Evolutionary conservation across 805 yeast genomes (phyloP).

Genomic region (Saccharomycodes ludwigii): DNA sequence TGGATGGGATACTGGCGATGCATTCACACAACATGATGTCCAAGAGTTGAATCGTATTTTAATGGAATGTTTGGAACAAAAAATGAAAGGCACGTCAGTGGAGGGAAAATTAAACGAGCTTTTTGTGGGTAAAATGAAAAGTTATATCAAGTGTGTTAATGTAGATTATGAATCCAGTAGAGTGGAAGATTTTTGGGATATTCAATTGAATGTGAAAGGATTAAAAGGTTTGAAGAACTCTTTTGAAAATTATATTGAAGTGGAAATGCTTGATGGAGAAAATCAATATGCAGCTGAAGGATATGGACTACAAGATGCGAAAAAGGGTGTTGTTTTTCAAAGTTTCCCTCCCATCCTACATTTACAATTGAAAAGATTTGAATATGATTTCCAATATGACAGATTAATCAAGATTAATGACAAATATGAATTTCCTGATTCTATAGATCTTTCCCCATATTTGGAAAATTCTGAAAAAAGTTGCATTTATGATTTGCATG

Average conservation of each 20-base stretch:
- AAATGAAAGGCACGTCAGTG: slow-evolving; percentile 80
- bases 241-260: slow-evolving; percentile 76
- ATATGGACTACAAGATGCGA: slow-evolving; percentile 87
- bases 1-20: slow-evolving; percentile 95
- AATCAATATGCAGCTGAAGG: slow-evolving; percentile 90
- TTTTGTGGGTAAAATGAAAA: slow-evolving; percentile 95
- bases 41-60: slow-evolving; percentile 91
- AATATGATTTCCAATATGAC: slow-evolving; percentile 84
- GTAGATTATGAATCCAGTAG: slow-evolving; percentile 90
- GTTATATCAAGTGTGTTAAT: slow-evolving; percentile 82
- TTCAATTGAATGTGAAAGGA: slow-evolving; percentile 86
- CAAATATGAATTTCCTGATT: slow-evolving; percentile 76
- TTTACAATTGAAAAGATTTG: slow-evolving; percentile 86
- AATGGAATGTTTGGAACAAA: slow-evolving; percentile 85
- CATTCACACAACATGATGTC: slow-evolving; percentile 95
- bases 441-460: slow-evolving; percentile 69
- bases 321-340: slow-evolving; percentile 88
- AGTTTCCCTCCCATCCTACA: slow-evolving; percentile 88
- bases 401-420: slow-evolving; percentile 86
- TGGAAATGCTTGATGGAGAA: slow-evolving; percentile 85
- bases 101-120: slow-evolving; percentile 65
- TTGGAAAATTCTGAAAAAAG: slow-evolving; percentile 44
- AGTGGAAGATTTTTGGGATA: slow-evolving; percentile 95
- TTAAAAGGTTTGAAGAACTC: slow-evolving; percentile 60
- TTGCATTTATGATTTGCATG: slow-evolving; percentile 77